Conservation (phyloP, 257 asterid species). For the Lavandula angustifolia region DNA sequence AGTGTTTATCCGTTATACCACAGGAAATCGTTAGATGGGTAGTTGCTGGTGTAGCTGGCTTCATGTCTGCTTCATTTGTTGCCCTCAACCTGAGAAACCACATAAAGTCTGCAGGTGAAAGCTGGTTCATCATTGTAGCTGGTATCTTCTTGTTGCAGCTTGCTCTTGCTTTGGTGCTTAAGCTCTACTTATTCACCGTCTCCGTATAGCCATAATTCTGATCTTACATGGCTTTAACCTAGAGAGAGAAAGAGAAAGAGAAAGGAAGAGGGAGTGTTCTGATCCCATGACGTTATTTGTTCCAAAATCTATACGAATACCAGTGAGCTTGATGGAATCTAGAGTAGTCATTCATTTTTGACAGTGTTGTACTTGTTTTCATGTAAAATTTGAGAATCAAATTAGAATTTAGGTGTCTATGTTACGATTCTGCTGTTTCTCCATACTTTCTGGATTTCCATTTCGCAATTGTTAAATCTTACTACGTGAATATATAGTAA, state of each 20-base stretch:
- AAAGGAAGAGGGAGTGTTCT: conserved; percentile 12
- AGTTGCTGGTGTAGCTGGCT: conserved; percentile 86
- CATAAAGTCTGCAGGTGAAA: conserved; percentile 89
- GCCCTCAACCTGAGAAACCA: conserved; percentile 88
- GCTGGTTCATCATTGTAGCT: conserved; percentile 88
- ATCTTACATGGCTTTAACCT: conserved; percentile 16
- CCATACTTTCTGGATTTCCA: background rate
- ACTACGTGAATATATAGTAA: background rate
- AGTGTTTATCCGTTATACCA: conserved; percentile 91
- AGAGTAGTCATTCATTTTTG: conserved; percentile 55
- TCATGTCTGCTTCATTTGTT: conserved; percentile 91
- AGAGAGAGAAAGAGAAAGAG: conserved; percentile 11
- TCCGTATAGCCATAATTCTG: conserved; percentile 40
- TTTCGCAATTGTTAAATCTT: background rate
- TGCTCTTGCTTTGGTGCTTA: conserved; percentile 86
- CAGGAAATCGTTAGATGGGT: conserved; percentile 89
- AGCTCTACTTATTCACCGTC: conserved; percentile 77
- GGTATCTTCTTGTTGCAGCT: conserved; percentile 93
- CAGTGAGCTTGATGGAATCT: conserved; percentile 25
- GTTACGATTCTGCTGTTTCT: too few relatives aligned
- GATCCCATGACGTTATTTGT: conserved; percentile 17
- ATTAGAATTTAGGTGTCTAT: too few relatives aligned
- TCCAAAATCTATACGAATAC: conserved; percentile 26
- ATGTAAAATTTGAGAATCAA: background rate
- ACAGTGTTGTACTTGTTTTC: conserved; percentile 30